Percentiles rank a stretch among this genome's conserved stretches.
phyloP scores from a whole-genome alignment of 306 rosid genomes.

The Canavalia ensiformis region DNA sequence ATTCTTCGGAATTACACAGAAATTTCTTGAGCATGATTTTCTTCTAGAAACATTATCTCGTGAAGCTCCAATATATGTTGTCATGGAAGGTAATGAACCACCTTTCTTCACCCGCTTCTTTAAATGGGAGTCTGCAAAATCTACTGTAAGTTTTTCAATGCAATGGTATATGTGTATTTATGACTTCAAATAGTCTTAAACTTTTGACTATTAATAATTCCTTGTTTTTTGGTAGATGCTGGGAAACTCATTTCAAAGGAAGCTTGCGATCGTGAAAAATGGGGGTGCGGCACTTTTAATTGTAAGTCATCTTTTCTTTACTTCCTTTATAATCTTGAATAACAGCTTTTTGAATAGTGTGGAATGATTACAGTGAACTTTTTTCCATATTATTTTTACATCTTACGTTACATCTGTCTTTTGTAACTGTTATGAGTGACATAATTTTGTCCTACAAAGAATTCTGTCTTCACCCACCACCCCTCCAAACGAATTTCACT shows the following conservation, averaged over 20 bases:
- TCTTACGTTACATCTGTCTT: background rate
- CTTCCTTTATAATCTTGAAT: constrained; percentile 42
- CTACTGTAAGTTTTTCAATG: constrained; percentile 66
- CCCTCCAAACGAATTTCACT: background rate
- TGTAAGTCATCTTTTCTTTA: constrained; percentile 65
- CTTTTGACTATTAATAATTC: constrained; percentile 42
- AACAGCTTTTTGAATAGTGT: constrained; percentile 11
- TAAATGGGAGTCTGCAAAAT: constrained; percentile 89
- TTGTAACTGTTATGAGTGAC: background rate
- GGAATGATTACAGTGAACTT: constrained; percentile 7
- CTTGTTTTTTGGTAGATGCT: constrained; percentile 72
- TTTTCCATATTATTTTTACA: constrained; percentile 30
- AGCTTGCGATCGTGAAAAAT: constrained; percentile 76
- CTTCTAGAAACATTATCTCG: constrained; percentile 78
- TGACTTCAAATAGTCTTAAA: constrained; percentile 35
- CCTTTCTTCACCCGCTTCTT: constrained; percentile 98
- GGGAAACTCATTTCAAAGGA: constrained; percentile 96
- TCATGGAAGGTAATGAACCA: constrained; percentile 96
- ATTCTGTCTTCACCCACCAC: background rate
- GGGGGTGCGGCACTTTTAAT: constrained; percentile 72
- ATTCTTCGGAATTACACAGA: constrained; percentile 64
- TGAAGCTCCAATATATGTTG: constrained; percentile 76
- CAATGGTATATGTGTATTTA: constrained; percentile 18
- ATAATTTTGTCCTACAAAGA: background rate
- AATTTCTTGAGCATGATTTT: constrained; percentile 88